These are phyloP conservation scores for Alternaria ethzedia DNA, from an alignment of 2,329 filamentous ascomycete species.

Conservation along the genomic window DNA sequence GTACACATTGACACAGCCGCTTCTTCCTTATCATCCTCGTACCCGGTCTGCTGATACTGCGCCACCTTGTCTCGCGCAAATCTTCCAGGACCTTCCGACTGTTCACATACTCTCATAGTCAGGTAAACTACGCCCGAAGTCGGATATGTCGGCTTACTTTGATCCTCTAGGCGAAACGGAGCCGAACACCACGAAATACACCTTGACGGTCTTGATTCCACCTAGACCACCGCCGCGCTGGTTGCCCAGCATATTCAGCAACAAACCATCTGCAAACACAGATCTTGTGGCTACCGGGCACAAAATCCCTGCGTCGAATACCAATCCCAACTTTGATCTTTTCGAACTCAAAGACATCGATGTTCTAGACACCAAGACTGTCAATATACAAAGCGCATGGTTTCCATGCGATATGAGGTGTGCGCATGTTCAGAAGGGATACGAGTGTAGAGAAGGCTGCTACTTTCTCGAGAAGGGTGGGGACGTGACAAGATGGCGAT, in stretches of 20 bases:
- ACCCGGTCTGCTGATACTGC: neutral
- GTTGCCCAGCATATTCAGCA: conserved; percentile 24
- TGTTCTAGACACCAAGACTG: conserved; percentile 19
- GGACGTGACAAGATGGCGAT: conserved; percentile 16
- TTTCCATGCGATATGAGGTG: conserved; percentile 32
- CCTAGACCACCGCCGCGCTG: conserved; percentile 25
- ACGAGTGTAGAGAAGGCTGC: conserved; percentile 26
- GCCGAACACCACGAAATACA: conserved; percentile 28
- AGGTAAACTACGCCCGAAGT: neutral
- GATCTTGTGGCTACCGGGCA: neutral
- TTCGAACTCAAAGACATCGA: conserved; percentile 22
- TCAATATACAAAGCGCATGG: conserved; percentile 14
- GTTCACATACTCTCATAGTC: neutral
- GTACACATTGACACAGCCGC: neutral
- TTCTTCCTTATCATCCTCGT: too few relatives aligned
- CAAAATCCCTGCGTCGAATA: conserved; percentile 14
- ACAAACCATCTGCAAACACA: conserved; percentile 6
- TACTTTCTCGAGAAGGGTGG: conserved; percentile 40
- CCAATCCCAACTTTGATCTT: conserved; percentile 18
- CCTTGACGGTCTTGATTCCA: conserved; percentile 24
- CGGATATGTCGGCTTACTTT: conserved; percentile 12
- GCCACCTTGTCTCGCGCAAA: neutral
- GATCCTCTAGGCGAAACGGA: conserved; percentile 31
- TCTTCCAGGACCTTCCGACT: neutral
- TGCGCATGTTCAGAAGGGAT: conserved; percentile 19